Conservation (phyloP, 495 filamentous ascomycete genomes). For the Neurospora sp. region DNA sequence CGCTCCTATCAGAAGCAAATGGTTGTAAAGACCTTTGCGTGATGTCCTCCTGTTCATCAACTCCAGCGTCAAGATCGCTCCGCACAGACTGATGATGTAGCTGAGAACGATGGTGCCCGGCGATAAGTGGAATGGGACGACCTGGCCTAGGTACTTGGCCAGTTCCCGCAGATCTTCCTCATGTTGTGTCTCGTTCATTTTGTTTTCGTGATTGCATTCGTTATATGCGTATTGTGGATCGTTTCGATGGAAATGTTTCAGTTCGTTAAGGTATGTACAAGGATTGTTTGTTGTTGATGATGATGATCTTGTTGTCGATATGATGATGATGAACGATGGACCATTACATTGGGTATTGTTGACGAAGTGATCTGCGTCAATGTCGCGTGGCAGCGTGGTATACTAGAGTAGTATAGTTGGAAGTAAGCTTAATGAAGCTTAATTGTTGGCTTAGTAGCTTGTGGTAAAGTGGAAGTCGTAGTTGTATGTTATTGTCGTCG, state of each 20-base stretch:
- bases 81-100: constrained; percentile 67
- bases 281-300: background rate
- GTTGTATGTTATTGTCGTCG: background rate
- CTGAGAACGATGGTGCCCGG: constrained; percentile 60
- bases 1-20: constrained; percentile 63
- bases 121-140: constrained; percentile 46
- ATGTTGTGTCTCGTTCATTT: background rate
- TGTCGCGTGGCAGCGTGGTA: background rate
- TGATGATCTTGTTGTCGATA: background rate
- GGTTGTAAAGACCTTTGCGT: constrained; percentile 56
- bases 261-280: background rate
- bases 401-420: background rate
- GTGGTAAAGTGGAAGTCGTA: background rate
- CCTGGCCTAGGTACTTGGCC: constrained; percentile 24
- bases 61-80: constrained; percentile 69
- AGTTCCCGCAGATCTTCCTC: background rate
- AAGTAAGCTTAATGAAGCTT: background rate
- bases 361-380: background rate
- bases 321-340: background rate
- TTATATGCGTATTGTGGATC: background rate
- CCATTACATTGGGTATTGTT: background rate
- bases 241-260: background rate
- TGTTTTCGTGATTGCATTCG: background rate
- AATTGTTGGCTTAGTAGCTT: background rate
- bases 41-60: constrained; percentile 69